Evolutionary conservation across 495 filamentous ascomycete genomes (phyloP), one percentile per base, ranked within the genome.

Genomic region (Aspergillus carlsbadensis): DNA sequence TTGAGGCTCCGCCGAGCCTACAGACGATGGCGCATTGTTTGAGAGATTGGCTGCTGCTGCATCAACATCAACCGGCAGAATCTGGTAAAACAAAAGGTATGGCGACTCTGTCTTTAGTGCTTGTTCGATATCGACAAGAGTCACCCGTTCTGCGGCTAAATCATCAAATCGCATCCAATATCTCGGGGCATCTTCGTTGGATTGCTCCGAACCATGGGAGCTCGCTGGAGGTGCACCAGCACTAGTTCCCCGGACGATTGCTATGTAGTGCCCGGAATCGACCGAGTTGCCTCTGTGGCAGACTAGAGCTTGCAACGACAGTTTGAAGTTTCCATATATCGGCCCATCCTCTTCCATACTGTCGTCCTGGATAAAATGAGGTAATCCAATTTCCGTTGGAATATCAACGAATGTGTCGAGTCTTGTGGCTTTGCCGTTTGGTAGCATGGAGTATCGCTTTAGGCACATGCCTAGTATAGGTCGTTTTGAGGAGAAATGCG

Each of bases 11-110:
- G 73, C 65, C 15, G 77, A 79, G n/a, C 81, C 77, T 40, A 80
- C 70, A 49, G 84, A 87, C 5, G 85, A 79, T 10, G 84, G 78
- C 3, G 81, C 75, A 4, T 78, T 81, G 55, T 82, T 78, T 24
- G 74, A 71, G 34, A 78, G 61, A 36, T 78, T 78, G 10, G 80
- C 80, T 49, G 78, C 73, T 0, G 80, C 70, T 6, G 81, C 74
- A 44, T 89, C 84, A 42, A 88, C 87, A 26, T 88, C 82, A 58
- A 95, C 88, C 0, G 93, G 94, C 34, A 91, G 79, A 36, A 97
- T 92, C 67, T 96, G 93, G 63, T 96, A 98, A 70, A 97, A 96
- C 0, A 98, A 74, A 2, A 98, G 81, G 61, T 98, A 98, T 4
- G 94, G 93, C 57, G 88, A 92, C 65, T 96, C 93, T n/a, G 86